Percentiles rank a stretch among this genome's conserved stretches.
phyloP scores from a whole-genome alignment of 257 asterid species.

The Solanum dulcamara region DNA sequence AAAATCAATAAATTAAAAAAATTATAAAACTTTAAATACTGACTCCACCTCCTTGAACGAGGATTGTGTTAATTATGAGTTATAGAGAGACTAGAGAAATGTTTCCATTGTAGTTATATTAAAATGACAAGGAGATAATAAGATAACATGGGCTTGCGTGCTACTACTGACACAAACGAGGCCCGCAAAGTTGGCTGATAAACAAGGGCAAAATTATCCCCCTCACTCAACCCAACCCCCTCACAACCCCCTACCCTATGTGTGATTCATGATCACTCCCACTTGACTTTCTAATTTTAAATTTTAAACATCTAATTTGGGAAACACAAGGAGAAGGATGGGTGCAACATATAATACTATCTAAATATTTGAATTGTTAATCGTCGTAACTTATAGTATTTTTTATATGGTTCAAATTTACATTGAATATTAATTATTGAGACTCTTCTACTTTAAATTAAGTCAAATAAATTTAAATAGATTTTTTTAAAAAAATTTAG shows the following conservation, averaged over 20 bases:
- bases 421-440: neutral
- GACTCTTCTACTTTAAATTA: too few species aligned
- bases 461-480: neutral
- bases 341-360: neutral
- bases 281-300: neutral
- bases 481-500: neutral
- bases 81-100: neutral
- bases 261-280: neutral
- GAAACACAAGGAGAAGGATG: neutral
- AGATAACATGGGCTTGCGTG: conserved; percentile 38
- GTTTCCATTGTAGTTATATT: neutral
- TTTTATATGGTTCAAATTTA: too few species aligned
- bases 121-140: conserved; percentile 6
- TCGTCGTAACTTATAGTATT: too few species aligned
- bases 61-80: neutral
- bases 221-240: too few species aligned
- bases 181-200: conserved; percentile 26
- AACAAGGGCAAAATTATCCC: conserved; percentile 4
- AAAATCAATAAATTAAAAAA: neutral
- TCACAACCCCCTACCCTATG: neutral
- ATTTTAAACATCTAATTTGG: neutral
- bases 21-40: neutral
- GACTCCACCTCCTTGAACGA: too few species aligned
- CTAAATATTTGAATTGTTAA: neutral
- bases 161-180: conserved; percentile 17